Base-by-base conservation (phyloP, 164 flowering plant genomes). In the Warburgia ugandensis region DNA sequence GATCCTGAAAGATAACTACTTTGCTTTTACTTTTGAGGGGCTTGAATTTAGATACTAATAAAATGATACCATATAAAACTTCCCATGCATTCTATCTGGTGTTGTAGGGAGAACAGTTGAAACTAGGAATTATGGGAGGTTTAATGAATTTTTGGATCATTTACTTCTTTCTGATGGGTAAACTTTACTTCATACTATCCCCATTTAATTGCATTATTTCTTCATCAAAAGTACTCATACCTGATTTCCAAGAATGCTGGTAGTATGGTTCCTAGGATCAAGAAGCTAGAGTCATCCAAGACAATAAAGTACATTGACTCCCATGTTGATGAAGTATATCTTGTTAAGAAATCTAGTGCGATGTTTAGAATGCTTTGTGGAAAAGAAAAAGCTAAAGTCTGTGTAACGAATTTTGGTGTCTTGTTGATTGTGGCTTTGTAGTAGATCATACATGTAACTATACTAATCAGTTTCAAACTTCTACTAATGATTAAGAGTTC, bases 71-170 rank as follows among this genome's bases (percentile, higher is more conserved):
- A n/a, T n/a, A n/a, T n/a, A n/a, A n/a, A n/a, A n/a, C 27, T 16
- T 9, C 33, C 50, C 31, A 44, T 42, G 19, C 52, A 37, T 31
- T 29, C 29, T 50, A 22, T 55, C 46, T 33, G 52, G 12, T 45
- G 6, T 63, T 41, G 56, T 68, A 88, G 96, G 88, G 69, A n/a
- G 97, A 91, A 71, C 87, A 79, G 55, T 60, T 91, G 68, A 91
- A 81, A 73, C 60, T 50, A 70, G 52, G 25, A 72, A 50, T 51
- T 31, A 47, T 55, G 7, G 58, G 23, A 86, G 73, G 55, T 36
- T 54, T 39, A 69, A 69, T 61, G 80, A 79, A 67, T 66, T 82
- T 45, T 42, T 63, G 4, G 62, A 64, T 29, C 62, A 70, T 13
- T 50, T 56, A 33, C 46, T 49, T 39, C 63, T 40, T 46, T 53